Evolutionary conservation across 768 basidiomycete genomes (phyloP), one percentile per base, ranked within the genome.

Genomic region (Pleurotus pulmonarius): DNA sequence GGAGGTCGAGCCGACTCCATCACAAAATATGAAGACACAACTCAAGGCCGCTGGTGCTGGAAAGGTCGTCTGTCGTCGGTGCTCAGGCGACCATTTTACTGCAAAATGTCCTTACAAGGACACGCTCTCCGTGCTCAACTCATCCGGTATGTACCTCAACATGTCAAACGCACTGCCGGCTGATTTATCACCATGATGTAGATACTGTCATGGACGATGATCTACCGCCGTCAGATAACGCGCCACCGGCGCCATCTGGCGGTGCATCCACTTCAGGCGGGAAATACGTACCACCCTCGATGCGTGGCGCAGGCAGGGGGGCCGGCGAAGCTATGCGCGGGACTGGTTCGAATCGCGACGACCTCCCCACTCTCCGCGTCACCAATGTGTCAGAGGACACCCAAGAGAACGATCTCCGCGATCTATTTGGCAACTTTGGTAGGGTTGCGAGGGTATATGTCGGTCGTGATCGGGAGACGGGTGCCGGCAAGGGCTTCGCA

Each of bases 41-140:
- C 81, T 90, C 51, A 81, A 80, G 13, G 84, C 84, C 55, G 83
- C 86, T 1, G 93, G 92, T 58, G 86, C 85, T 18, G 93, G 93
- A 67, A 94, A 94, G 67, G 91, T 99, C 60, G 73, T 80, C 44
- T 99, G 97, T 80, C 83, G 97, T 61, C 75, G 97, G 55, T 98
- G 97, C 76, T 92, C 96, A 68, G 97, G 96, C 52, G 90, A 90
- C 61, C 97, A 98, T 75, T 98, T 95, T 73, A 99, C 97, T 12
- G 90, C 94, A 60, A 94, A 95, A 71, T 98, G 97, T 81, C 97
- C 97, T 5, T 95, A 94, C 82, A 97, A 94, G 74, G 94, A 98
- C 64, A 89, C 90, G 7, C 82, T 99, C 12, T 87, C 86, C 8
- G 89, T 84, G 3, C 76, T 94, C 47, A 90, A 86, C 51, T 77